A percentile compares a stretch with the other conserved stretches of the same genome.
These are phyloP conservation scores for Candida nitratophila DNA, from an alignment of 805 yeast genomes.

Conservation along the genomic window DNA sequence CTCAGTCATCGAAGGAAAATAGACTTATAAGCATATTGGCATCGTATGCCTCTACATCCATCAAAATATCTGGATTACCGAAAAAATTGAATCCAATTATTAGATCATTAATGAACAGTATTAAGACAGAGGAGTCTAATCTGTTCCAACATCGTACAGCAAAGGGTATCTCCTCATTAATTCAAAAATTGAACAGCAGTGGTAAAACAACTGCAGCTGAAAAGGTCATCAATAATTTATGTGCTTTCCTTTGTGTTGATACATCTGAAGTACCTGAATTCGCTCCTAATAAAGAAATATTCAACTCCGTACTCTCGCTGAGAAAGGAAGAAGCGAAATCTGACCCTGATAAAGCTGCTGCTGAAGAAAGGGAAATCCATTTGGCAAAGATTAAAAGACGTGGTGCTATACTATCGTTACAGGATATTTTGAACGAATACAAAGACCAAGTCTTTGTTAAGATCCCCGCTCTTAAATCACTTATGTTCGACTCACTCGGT, in stretches of 20 bases:
- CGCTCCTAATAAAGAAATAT: conserved; percentile 48
- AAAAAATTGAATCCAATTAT: conserved; percentile 83
- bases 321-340: conserved; percentile 68
- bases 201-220: conserved; percentile 74
- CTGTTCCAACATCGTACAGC: conserved; percentile 71
- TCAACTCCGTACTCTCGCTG: conserved; percentile 60
- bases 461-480: conserved; percentile 58
- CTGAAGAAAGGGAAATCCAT: conserved; percentile 54
- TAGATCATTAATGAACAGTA: conserved; percentile 85
- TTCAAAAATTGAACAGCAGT: conserved; percentile 45
- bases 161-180: conserved; percentile 54
- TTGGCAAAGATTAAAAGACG: conserved; percentile 76
- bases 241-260: conserved; percentile 92
- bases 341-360: conserved; percentile 54
- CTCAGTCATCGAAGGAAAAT: conserved; percentile 41
- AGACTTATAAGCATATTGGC: conserved; percentile 61
- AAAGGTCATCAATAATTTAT: conserved; percentile 81
- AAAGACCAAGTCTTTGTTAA: conserved; percentile 46
- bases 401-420: conserved; percentile 74
- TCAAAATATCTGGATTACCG: conserved; percentile 65
- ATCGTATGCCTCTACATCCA: conserved; percentile 67
- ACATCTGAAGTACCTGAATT: conserved; percentile 95
- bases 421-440: conserved; percentile 46
- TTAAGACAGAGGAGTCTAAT: conserved; percentile 65
- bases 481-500: conserved; percentile 60